These are phyloP conservation scores for Moricandia moricandioides DNA, from an alignment of 345 rosid genomes.

Conservation along the genomic window DNA sequence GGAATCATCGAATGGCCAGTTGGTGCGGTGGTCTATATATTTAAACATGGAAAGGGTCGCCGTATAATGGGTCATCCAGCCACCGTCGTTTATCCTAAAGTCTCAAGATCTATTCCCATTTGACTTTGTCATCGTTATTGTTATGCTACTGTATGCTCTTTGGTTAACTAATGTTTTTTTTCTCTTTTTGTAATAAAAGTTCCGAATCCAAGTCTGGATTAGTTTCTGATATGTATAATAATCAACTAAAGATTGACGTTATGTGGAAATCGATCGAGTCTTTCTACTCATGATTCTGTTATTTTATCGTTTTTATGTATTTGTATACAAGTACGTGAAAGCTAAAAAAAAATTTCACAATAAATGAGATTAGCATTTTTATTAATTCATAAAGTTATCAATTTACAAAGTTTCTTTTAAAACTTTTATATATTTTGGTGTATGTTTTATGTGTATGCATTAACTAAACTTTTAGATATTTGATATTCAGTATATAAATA, in stretches of 20 bases:
- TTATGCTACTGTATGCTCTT: background rate
- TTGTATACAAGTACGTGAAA: background rate
- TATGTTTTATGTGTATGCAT: too few relatives aligned
- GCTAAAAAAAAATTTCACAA: too few relatives aligned
- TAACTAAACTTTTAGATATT: too few relatives aligned
- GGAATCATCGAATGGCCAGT: slow-evolving; percentile 85
- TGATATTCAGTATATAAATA: too few relatives aligned
- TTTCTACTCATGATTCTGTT: background rate
- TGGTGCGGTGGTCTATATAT: slow-evolving; percentile 75
- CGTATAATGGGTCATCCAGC: slow-evolving; percentile 85
- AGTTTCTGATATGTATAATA: background rate
- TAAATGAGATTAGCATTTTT: too few relatives aligned
- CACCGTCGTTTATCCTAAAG: slow-evolving; percentile 60
- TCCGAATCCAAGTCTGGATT: background rate
- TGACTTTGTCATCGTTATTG: slow-evolving; percentile 23
- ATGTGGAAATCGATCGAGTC: background rate
- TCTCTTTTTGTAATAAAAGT: background rate
- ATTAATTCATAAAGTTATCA: too few relatives aligned
- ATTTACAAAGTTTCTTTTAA: too few relatives aligned
- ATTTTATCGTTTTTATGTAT: background rate
- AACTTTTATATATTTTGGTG: too few relatives aligned
- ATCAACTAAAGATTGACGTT: background rate
- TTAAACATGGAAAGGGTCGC: slow-evolving; percentile 70
- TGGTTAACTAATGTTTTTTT: background rate
- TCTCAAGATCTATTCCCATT: slow-evolving; percentile 58